Base-by-base conservation (phyloP, 1,284 basidiomycete genomes). In the Xerocomus cyaneibrunnescens region DNA sequence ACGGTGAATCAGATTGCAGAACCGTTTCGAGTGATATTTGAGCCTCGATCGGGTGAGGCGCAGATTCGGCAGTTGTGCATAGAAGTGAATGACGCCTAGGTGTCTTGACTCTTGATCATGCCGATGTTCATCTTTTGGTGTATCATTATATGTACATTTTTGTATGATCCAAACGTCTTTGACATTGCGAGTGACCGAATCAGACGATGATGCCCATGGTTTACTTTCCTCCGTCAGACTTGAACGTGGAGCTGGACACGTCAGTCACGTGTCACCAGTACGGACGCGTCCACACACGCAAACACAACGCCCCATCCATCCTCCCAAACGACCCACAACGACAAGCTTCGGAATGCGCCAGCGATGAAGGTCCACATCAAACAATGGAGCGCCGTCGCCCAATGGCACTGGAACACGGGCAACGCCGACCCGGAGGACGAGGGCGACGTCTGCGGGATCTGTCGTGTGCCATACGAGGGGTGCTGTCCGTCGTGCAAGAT, bases 401-500 rank as follows among this genome's bases (percentile, higher is more conserved):
- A 89, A 60, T 94, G 92, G 92, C 79, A 84, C 37, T 94, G 92
- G 92, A 86, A 92, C 61, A 86, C 81, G 0, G 81, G 82, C 16
- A 74, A 45, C 52, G 30, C 83, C 38, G 79, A 83, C 10, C 79
- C 81, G 9, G 82, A 89, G 44, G 82, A 83, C 37, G 89, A 92
- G 39, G 89, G 85, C 44, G 92, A 96, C 59, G 89, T 96, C 14
- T 98, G 94, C 69, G 94, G 94, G 7, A 97, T 97, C 58, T 97
- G 94, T 71, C 84, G 92, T 41, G 85, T 92, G 6, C 84, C 93
- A 0, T 97, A 87, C 63, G 94, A 98, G 67, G 90, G 88, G 0
- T 94, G 92, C 61, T 97, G 94, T 73, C 93, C 94, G 5, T 82
- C 87, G 5, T 98, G 94, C 73, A 95, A 94, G 71, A 83, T 94